These are phyloP conservation scores for Tetracladium setigerum DNA, from an alignment of 495 filamentous ascomycete genomes.

Conservation along the genomic window DNA sequence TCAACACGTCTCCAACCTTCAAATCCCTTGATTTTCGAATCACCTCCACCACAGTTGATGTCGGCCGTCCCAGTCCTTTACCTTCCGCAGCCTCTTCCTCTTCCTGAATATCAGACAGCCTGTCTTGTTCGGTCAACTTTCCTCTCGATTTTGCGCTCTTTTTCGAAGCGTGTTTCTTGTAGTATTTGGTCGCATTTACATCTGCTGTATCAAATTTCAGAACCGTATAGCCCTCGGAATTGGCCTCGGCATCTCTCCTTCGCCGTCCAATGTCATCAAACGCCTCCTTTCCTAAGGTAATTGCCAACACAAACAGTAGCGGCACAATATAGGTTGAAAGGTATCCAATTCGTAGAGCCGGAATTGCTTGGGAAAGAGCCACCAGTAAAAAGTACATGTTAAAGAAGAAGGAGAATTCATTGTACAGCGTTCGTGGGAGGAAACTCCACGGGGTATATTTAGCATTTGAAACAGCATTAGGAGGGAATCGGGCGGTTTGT, in stretches of 20 bases:
- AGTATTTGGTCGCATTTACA: slow-evolving; percentile 22
- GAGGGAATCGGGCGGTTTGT: slow-evolving; percentile 55
- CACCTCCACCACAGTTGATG: slow-evolving; percentile 49
- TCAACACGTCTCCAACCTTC: slow-evolving; percentile 90
- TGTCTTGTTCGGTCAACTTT: slow-evolving; percentile 22
- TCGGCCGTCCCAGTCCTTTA: slow-evolving; percentile 24
- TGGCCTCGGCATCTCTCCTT: slow-evolving; percentile 84
- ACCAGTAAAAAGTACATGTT: slow-evolving; percentile 98
- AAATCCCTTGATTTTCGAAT: slow-evolving; percentile 79
- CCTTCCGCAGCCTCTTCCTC: slow-evolving; percentile 27
- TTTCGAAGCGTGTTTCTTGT: slow-evolving; percentile 29
- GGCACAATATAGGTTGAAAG: slow-evolving; percentile 92
- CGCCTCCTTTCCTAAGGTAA: slow-evolving; percentile 94
- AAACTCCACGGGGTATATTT: slow-evolving; percentile 98
- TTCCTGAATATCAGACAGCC: slow-evolving; percentile 30
- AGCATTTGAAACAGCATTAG: slow-evolving; percentile 89
- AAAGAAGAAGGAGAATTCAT: slow-evolving; percentile 99
- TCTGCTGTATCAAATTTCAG: slow-evolving; percentile 53
- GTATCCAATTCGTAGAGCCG: slow-evolving; percentile 83
- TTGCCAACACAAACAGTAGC: slow-evolving; percentile 79
- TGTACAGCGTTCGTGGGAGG: slow-evolving; percentile 87
- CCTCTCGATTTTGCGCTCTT: slow-evolving; percentile 27
- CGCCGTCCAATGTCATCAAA: slow-evolving; percentile 85
- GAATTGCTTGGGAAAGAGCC: slow-evolving; percentile 86
- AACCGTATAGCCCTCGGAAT: slow-evolving; percentile 83